Percentiles rank a stretch among this genome's conserved stretches.
These are phyloP conservation scores for Claviceps cyperi DNA, from an alignment of 2,329 filamentous ascomycete species.

Conservation along the genomic window DNA sequence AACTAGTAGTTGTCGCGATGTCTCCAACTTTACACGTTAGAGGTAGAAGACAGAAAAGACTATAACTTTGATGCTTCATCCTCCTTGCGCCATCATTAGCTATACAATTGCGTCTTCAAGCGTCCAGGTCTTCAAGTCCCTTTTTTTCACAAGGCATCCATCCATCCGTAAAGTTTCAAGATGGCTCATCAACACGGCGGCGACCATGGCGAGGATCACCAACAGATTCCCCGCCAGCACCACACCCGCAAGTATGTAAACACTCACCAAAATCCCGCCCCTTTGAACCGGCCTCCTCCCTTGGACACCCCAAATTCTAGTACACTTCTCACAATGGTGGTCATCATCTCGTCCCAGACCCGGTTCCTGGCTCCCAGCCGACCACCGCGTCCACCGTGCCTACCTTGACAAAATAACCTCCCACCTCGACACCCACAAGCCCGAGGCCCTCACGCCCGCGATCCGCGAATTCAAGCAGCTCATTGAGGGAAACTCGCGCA, in stretches of 20 bases:
- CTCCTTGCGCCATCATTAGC: no score
- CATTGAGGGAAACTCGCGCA: conserved; percentile 47
- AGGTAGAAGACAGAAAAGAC: no score
- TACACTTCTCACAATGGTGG: neutral
- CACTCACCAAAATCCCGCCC: neutral
- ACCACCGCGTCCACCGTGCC: conserved; percentile 45
- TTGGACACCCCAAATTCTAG: neutral
- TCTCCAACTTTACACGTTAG: no score
- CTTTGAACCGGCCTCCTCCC: neutral
- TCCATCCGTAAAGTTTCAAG: conserved; percentile 10
- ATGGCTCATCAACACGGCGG: conserved; percentile 36
- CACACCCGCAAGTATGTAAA: conserved; percentile 29
- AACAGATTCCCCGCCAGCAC: conserved; percentile 35
- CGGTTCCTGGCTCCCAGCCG: conserved; percentile 48
- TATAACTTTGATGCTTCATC: no score
- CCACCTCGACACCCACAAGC: conserved; percentile 35
- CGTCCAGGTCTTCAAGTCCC: no score
- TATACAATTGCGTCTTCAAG: no score
- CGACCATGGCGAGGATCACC: conserved; percentile 18
- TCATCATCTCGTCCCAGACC: conserved; percentile 18
- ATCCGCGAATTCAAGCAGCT: conserved; percentile 50
- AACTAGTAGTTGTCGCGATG: no score
- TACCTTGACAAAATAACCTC: conserved; percentile 45
- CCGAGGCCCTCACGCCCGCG: conserved; percentile 40
- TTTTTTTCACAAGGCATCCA: no score